These are phyloP conservation scores for Backusella parvicylindrica DNA, from an alignment of 192 early-diverging fungal species.

Conservation along the genomic window DNA sequence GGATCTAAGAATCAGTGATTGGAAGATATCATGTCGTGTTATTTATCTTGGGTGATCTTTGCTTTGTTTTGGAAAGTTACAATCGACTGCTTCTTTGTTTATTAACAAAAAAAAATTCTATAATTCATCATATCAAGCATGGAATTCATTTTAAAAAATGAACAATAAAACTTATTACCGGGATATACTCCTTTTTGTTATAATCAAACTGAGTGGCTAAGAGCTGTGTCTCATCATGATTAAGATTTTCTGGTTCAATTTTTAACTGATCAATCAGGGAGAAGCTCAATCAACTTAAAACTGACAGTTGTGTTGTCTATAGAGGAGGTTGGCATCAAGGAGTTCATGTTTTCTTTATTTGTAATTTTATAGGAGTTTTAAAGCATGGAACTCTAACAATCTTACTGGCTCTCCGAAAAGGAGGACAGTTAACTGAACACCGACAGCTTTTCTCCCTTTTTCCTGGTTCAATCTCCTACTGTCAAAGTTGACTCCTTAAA, in stretches of 20 bases:
- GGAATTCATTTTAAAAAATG: not conserved
- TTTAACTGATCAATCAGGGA: not conserved
- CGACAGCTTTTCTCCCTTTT: constrained; percentile 6
- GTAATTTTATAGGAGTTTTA: not conserved
- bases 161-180: not conserved
- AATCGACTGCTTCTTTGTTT: not conserved
- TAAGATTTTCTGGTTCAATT: not conserved
- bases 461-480: not conserved
- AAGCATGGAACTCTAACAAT: not conserved
- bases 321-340: not conserved
- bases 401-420: not conserved
- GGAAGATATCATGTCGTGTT: not conserved
- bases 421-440: not conserved
- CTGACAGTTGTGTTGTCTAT: constrained; percentile 3
- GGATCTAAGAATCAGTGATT: not conserved
- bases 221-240: not conserved
- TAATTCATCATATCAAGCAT: not conserved
- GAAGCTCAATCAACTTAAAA: not conserved
- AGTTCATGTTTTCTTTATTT: not conserved
- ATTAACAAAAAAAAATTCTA: no score
- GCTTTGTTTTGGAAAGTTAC: not conserved
- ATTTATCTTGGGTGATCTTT: not conserved
- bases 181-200: not conserved
- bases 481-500: constrained; percentile 8
- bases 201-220: not conserved